phyloP scores from a whole-genome alignment of 441 rosid species.

The Gossypium gossypioides region DNA sequence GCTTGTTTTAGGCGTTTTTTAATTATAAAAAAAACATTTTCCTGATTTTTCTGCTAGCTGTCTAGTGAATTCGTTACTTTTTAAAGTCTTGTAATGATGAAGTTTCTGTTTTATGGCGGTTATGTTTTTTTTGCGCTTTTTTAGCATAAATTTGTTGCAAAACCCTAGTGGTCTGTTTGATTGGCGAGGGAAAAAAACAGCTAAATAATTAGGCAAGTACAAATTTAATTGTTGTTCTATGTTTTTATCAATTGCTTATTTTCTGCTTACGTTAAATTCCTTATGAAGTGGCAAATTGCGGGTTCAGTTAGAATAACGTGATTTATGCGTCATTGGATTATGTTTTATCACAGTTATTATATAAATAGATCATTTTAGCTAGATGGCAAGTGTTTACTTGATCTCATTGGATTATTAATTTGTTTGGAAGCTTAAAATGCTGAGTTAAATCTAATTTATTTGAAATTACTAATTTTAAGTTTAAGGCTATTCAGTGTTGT shows the following conservation, averaged over 20 bases:
- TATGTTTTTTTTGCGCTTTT: neutral
- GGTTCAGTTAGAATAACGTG: neutral
- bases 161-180: slow-evolving; percentile 8
- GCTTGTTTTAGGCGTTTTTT: neutral
- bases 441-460: neutral
- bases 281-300: neutral
- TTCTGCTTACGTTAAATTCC: neutral
- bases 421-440: neutral
- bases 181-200: neutral
- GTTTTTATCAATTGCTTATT: neutral
- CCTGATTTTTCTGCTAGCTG: neutral
- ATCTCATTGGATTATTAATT: neutral
- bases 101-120: slow-evolving; percentile 2
- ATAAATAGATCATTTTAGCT: neutral
- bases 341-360: neutral
- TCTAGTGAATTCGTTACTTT: neutral
- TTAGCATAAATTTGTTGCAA: neutral
- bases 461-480: neutral
- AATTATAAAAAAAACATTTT: neutral
- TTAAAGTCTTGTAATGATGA: neutral
- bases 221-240: neutral
- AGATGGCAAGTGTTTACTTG: neutral
- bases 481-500: slow-evolving; percentile 14
- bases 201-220: neutral
- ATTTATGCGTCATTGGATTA: neutral